Evolutionary conservation across 2,329 filamentous ascomycete species (phyloP), one percentile per base, ranked within the genome.

Genomic region (Exophiala calicioides): DNA sequence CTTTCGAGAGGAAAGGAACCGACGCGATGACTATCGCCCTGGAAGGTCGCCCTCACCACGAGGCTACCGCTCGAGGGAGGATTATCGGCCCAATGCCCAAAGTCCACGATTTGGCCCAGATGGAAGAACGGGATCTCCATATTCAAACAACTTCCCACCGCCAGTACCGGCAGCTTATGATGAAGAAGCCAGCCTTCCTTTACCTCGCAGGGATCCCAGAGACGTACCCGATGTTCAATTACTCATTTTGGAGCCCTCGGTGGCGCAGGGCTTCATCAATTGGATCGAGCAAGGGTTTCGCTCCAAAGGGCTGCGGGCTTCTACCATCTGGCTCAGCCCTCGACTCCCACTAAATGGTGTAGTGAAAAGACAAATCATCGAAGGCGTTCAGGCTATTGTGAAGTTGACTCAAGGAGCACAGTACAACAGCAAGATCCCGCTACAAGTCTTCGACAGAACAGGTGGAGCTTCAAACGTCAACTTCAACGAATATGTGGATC

Each of bases 201-300:
- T 95, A 5, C 88, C 89, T 32, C 80, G 83, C 45, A 78, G 90
- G 47, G 80, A 82, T 47, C 82, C 87, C 3, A 73, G 78, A 47
- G 82, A 93, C 55, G 83, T 96, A 16, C 90, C 91, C 2, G 90
- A 97, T 59, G 86, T 96, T 12, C 90, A 96, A 64, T 81, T 97
- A 21, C 80, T 96, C 20, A 79, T 94, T 4, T 75, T 91, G 33
- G 84, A 91, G 55, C 61, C 38, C 41, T 50, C 39, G 12, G 47
- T 38, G 31, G 44, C 33, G 54, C 77, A 85, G 50, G 84, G 88
- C 46, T 96, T 95, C 61, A 82, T 95, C 39, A 77, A 77, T 41
- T 95, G 88, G 79, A 84, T 95, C 8, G 86, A 95, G 63, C 78
- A 79, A 24, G 79, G 82, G 0, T 94, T 97, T 64, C 76, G 79